phyloP scores from a whole-genome alignment of 768 basidiomycete genomes.

The Lactifluus piperatus region DNA sequence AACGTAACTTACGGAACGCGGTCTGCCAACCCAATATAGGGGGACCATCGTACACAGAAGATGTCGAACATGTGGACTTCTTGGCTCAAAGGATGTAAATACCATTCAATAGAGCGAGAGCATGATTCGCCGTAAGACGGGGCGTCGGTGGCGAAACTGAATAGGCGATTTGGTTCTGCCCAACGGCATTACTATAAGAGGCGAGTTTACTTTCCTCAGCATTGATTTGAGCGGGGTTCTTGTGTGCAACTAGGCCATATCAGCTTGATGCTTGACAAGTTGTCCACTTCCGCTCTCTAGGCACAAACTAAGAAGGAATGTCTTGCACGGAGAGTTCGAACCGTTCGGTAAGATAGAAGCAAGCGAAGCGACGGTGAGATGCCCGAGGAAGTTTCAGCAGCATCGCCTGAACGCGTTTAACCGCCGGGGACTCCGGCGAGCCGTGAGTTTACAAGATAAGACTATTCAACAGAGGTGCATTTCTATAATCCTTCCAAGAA shows the following conservation, averaged over 20 bases:
- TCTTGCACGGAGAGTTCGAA: background rate
- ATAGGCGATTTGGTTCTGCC: background rate
- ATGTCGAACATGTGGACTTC: background rate
- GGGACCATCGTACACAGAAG: background rate
- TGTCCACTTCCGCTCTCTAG: background rate
- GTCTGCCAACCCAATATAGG: background rate
- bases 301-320: background rate
- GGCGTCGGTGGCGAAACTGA: background rate
- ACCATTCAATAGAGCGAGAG: background rate
- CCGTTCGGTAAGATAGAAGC: background rate
- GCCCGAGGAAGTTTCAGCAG: background rate
- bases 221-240: slow-evolving; percentile 23
- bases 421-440: background rate
- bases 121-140: slow-evolving; percentile 7
- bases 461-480: background rate
- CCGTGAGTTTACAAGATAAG: background rate
- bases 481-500: background rate
- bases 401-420: background rate
- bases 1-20: too few species aligned
- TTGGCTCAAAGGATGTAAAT: background rate
- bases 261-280: background rate
- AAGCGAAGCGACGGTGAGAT: background rate
- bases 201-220: slow-evolving; percentile 59
- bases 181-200: slow-evolving; percentile 22
- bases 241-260: background rate